These are phyloP conservation scores for Aspergillus sp. DNA, from an alignment of 2,329 filamentous ascomycete species.

Conservation along the genomic window DNA sequence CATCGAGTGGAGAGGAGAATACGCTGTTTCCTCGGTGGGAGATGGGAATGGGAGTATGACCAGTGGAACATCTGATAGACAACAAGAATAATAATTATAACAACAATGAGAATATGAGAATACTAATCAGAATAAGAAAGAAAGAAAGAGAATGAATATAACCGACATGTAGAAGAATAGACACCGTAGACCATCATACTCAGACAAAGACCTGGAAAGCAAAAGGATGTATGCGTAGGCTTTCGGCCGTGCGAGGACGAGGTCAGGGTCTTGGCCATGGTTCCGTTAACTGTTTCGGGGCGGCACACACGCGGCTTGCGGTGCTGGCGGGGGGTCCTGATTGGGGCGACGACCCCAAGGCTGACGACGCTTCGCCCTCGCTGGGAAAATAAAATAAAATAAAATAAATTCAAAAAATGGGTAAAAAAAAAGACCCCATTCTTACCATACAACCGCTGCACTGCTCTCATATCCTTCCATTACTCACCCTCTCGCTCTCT, in stretches of 20 bases:
- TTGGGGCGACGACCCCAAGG: conserved; percentile 31
- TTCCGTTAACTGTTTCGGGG: conserved; percentile 27
- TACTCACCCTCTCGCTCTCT: conserved; percentile 11
- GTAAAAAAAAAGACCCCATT: conserved; percentile 9
- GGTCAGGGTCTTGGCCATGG: conserved; percentile 29
- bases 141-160: background rate
- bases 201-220: background rate
- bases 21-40: background rate
- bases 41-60: background rate
- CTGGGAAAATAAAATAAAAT: conserved; percentile 14
- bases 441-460: background rate
- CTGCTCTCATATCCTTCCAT: conserved; percentile 2
- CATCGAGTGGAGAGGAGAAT: conserved; percentile 10
- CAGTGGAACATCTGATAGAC: background rate
- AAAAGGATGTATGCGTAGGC: background rate
- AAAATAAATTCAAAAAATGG: too few species aligned
- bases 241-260: conserved; percentile 7
- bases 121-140: background rate
- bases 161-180: too few species aligned
- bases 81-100: background rate
- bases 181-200: too few species aligned
- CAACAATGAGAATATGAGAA: background rate
- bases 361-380: conserved; percentile 36
- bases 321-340: conserved; percentile 29
- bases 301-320: conserved; percentile 37